Evolutionary conservation across 495 filamentous ascomycete genomes (phyloP), one percentile per base, ranked within the genome.

Genomic region (Thozetella sp.): DNA sequence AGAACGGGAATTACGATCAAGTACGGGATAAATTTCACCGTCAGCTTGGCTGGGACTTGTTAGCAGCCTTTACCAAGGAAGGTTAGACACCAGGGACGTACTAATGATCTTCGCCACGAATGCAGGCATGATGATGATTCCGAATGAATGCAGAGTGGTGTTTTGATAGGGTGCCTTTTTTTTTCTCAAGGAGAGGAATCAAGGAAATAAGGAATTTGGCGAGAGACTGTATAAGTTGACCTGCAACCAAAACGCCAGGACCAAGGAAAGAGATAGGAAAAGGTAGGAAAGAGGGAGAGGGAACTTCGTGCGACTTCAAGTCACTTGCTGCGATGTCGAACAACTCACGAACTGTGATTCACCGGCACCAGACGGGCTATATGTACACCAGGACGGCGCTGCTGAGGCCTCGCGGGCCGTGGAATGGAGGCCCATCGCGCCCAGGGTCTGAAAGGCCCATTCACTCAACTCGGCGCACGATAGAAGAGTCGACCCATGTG

Each of bases 1-100:
- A 72, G 30, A 24, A 64, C 59, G 25, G 69, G 67, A 53, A 72
- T 48, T 54, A 72, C 63, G 20, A 72, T 19, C 46, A 67, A 22
- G 53, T 55, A 65, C 6, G 64, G 67, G 3, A 60, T 26, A 22
- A 63, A 40, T 13, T 54, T 55, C 37, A 65, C 6, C 22, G 54
- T 22, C 56, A 57, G 55, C 17, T 30, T 22, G 24, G 57, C 57
- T 63, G 25, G 3, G 27, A 15, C 2, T n/a, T 30, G 67, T 69
- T 63, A 66, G 67, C 45, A 27, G 11, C 15, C n/a, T 48, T 10
- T 11, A 11, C 43, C 12, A 4, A 11, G n/a, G n/a, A n/a, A n/a
- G n/a, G n/a, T n/a, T n/a, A n/a, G n/a, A n/a, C n/a, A n/a, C n/a
- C n/a, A n/a, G n/a, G n/a, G n/a, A 11, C 43, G 6, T 9, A 48